Conservation (phyloP, 2,329 filamentous ascomycete species). For the Seiridium cupressi region DNA sequence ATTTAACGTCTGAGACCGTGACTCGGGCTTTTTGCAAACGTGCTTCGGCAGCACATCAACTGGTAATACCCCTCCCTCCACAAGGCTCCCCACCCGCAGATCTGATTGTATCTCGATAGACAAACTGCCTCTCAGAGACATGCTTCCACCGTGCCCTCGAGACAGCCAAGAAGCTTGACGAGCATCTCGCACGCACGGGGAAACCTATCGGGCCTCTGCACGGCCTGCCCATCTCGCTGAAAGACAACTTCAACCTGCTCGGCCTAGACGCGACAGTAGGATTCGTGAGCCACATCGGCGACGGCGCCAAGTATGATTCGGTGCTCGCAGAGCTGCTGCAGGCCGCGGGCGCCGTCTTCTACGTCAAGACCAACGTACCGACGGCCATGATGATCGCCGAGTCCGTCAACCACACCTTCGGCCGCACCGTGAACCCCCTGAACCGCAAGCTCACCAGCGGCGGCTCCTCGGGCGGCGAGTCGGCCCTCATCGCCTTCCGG, state of each 20-base stretch:
- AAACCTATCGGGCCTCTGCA: conserved; percentile 61
- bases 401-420: conserved; percentile 63
- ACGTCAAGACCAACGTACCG: conserved; percentile 57
- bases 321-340: conserved; percentile 40
- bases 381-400: conserved; percentile 71
- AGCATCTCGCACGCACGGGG: conserved; percentile 44
- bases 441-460: conserved; percentile 60
- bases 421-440: conserved; percentile 59
- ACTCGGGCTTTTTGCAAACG: conserved; percentile 37
- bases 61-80: conserved; percentile 19
- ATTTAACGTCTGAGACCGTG: conserved; percentile 33
- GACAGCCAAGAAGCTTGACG: conserved; percentile 47
- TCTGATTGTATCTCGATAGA: conserved; percentile 19
- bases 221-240: conserved; percentile 63
- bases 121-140: conserved; percentile 51
- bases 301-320: conserved; percentile 48
- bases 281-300: conserved; percentile 59
- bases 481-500: conserved; percentile 56
- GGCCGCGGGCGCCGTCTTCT: conserved; percentile 50
- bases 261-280: conserved; percentile 63
- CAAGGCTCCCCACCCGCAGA: background rate
- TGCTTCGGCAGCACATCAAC: conserved; percentile 34
- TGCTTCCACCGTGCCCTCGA: conserved; percentile 52
- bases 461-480: conserved; percentile 67
- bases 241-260: conserved; percentile 66